Percentiles rank a stretch among this genome's conserved stretches.
Evolutionary conservation across 148 eudicot species (phyloP).

Genomic region (Rhododendron ferrugineum): DNA sequence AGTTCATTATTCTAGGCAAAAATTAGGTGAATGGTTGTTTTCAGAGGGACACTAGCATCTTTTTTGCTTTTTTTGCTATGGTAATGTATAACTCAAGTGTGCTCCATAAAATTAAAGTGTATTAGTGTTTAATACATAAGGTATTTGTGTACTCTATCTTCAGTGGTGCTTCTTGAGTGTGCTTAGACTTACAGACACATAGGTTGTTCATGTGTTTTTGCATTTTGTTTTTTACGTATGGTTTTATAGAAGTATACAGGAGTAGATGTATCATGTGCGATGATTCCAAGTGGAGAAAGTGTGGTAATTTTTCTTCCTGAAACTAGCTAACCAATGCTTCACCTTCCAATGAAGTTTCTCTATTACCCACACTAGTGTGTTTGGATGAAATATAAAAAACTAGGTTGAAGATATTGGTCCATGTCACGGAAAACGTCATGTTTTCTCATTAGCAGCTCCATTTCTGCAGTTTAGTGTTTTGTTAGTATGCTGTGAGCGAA

Average conservation of each 20-base stretch:
- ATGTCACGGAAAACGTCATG: neutral
- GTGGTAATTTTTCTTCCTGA: neutral
- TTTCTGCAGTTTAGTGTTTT: neutral
- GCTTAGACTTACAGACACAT: neutral
- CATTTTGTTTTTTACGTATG: neutral
- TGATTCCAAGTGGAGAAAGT: neutral
- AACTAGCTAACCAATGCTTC: neutral
- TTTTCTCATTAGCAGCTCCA: neutral
- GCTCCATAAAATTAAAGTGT: neutral
- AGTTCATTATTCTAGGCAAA: neutral
- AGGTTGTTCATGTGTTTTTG: neutral
- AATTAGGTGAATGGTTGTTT: neutral
- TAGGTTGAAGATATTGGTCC: neutral
- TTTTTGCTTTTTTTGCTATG: neutral
- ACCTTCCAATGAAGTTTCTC: neutral
- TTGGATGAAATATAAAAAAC: neutral
- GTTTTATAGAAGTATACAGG: neutral
- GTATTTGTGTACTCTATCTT: neutral
- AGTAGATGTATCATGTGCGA: neutral
- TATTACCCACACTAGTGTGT: neutral
- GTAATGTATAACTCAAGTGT: neutral
- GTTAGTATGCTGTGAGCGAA: neutral
- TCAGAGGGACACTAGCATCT: neutral
- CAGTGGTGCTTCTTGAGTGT: neutral
- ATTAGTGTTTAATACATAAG: neutral